Evolutionary conservation across 1,284 basidiomycete species (phyloP), one percentile per base, ranked within the genome.

Genomic region (Cystobasidiaceae sp.): DNA sequence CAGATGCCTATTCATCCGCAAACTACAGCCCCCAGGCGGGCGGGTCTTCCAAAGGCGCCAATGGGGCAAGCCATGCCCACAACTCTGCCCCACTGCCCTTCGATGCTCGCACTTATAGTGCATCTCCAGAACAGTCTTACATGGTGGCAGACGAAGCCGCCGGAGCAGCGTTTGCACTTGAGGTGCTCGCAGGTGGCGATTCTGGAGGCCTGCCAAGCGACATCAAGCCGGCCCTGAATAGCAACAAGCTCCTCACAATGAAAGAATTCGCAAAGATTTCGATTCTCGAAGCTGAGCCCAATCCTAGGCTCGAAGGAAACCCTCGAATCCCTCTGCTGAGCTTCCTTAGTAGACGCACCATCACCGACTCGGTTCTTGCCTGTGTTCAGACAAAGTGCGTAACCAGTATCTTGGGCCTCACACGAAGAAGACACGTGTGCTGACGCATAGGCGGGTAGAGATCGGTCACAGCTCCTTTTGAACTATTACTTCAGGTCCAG

Each of bases 111-210:
- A 11, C 37, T 11, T 39, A 39, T n/a, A n/a, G n/a, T 11, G n/a
- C 11, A 11, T 11, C 23, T 17, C 28, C 48, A 17, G 6, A 21
- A 5, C 30, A n/a, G 28, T 23, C n/a, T 19, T 23, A 9, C 19
- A 19, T 21, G 15, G 34, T 32, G 19, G 51, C 30, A 32, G 51
- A 54, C 8, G 51, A 39, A 39, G 51, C 51, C 7, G 28, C 23
- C 23, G 51, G 32, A 11, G 51, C 51, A 4, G 51, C 51, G n/a
- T 17, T 54, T n/a, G 51, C 51, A 8, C 51, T 54, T 7, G 51
- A 54, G 32, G 34, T 30, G 19, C 51, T 54, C 28, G 51, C 51
- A 17, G 25, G 23, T 8, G 51, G 51, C 17, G 23, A 54, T 37
- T 27, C 34, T n/a, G 23, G 23, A 4, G 32, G 32, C 28, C 15